A percentile compares a stretch with the other conserved stretches of the same genome.
These are phyloP conservation scores for Artemisia tridentata DNA, from an alignment of 129 eudicot genomes.

Conservation along the genomic window DNA sequence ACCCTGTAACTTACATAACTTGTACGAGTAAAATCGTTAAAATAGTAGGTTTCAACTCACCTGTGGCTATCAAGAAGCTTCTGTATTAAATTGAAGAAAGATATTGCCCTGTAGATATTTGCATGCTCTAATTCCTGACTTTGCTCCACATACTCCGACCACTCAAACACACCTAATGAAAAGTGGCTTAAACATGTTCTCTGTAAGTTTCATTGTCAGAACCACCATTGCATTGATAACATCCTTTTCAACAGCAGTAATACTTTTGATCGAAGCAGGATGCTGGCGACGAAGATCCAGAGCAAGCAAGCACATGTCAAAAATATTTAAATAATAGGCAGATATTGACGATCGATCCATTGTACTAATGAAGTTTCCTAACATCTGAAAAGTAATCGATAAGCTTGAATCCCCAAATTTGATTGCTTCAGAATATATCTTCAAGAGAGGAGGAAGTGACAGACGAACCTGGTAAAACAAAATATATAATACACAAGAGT, in stretches of 20 bases:
- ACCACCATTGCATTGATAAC: constrained; percentile 61
- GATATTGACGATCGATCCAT: constrained; percentile 75
- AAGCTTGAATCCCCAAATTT: constrained; percentile 63
- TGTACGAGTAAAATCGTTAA: background rate
- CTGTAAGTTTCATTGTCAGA: constrained; percentile 79
- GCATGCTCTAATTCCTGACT: constrained; percentile 38
- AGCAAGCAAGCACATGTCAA: constrained; percentile 68
- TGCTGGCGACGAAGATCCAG: constrained; percentile 81
- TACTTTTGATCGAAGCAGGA: constrained; percentile 48
- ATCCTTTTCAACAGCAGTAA: constrained; percentile 62
- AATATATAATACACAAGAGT: constrained; percentile 6
- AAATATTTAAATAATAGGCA: constrained; percentile 59
- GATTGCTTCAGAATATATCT: constrained; percentile 57
- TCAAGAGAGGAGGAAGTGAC: constrained; percentile 61
- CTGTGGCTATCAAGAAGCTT: constrained; percentile 80
- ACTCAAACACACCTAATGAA: constrained; percentile 82
- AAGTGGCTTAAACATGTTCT: constrained; percentile 93
- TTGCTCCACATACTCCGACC: constrained; percentile 60
- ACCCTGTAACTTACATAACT: no score
- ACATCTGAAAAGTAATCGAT: constrained; percentile 66
- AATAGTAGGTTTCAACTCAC: constrained; percentile 32
- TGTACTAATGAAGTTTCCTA: constrained; percentile 51
- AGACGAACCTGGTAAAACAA: constrained; percentile 60
- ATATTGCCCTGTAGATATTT: constrained; percentile 52
- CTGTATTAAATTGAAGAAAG: constrained; percentile 71